These are phyloP conservation scores for Lasiodiplodia theobromae DNA, from an alignment of 2,329 filamentous ascomycete species.

Conservation along the genomic window DNA sequence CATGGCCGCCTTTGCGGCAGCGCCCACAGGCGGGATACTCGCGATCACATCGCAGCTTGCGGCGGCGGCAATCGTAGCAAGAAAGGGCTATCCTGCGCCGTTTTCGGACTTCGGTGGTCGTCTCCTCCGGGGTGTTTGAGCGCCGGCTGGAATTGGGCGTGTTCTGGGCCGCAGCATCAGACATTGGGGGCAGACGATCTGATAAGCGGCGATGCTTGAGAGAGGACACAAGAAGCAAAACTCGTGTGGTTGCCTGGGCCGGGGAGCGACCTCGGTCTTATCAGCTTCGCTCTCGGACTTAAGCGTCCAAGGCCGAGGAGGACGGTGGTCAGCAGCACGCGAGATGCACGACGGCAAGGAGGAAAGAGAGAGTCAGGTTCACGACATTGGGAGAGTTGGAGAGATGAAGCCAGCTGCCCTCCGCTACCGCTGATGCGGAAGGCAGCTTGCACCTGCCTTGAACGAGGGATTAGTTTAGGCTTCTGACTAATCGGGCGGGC, in stretches of 20 bases:
- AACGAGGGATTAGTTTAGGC: neutral
- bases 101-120: constrained; percentile 38
- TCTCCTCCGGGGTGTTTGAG: constrained; percentile 20
- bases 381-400: neutral
- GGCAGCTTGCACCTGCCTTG: neutral
- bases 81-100: constrained; percentile 54
- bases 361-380: neutral
- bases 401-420: neutral
- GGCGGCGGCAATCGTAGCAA: constrained; percentile 54
- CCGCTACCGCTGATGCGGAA: neutral
- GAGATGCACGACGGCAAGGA: neutral
- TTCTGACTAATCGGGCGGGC: constrained; percentile 6
- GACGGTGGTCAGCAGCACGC: neutral
- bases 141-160: constrained; percentile 28
- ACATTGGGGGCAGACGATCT: constrained; percentile 19
- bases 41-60: constrained; percentile 58
- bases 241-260: constrained; percentile 3
- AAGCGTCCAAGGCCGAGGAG: neutral
- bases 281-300: neutral
- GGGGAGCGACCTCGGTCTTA: neutral
- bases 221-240: constrained; percentile 9
- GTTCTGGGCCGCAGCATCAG: constrained; percentile 6
- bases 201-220: constrained; percentile 15
- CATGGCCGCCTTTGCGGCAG: constrained; percentile 53
- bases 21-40: constrained; percentile 53